Conservation (phyloP, 1,284 basidiomycete species). For the Mycocalia duriaeana region DNA sequence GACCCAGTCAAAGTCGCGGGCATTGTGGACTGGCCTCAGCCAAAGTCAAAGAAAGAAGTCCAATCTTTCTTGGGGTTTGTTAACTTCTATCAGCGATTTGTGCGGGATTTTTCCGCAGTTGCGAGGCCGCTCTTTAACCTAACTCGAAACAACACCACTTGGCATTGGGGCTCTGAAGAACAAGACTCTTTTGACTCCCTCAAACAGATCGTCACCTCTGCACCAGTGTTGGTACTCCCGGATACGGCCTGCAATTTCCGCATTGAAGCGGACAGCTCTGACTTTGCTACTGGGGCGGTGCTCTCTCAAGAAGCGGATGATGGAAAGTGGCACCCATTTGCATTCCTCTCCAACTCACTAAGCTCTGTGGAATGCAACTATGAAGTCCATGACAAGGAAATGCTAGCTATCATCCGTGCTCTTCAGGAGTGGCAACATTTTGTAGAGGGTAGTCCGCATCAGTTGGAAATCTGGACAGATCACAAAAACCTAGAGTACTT, state of each 20-base stretch:
- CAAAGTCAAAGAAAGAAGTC: conserved; percentile 13
- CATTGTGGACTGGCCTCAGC: conserved; percentile 26
- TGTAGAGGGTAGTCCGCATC: conserved; percentile 19
- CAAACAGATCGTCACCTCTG: conserved; percentile 18
- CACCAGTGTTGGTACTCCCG: conserved; percentile 18
- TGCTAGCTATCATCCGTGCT: conserved; percentile 32
- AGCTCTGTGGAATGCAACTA: conserved; percentile 33
- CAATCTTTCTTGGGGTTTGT: conserved; percentile 20
- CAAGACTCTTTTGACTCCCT: conserved; percentile 14
- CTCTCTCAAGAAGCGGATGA: conserved; percentile 21
- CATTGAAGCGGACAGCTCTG: conserved; percentile 24
- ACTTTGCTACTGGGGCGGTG: conserved; percentile 24
- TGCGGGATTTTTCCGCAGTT: neutral
- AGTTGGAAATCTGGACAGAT: conserved; percentile 31
- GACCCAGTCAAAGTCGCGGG: conserved; percentile 27
- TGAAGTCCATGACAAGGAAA: conserved; percentile 26
- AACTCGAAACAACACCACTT: neutral
- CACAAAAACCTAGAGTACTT: conserved; percentile 42
- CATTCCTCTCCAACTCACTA: conserved; percentile 21
- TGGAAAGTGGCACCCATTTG: conserved; percentile 23
- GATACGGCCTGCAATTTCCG: conserved; percentile 15
- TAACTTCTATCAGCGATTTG: conserved; percentile 1
- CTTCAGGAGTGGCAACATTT: conserved; percentile 35
- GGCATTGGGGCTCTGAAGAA: neutral
- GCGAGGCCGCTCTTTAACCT: neutral